Base-by-base conservation (phyloP, 768 basidiomycete species). In the Russula compacta region DNA sequence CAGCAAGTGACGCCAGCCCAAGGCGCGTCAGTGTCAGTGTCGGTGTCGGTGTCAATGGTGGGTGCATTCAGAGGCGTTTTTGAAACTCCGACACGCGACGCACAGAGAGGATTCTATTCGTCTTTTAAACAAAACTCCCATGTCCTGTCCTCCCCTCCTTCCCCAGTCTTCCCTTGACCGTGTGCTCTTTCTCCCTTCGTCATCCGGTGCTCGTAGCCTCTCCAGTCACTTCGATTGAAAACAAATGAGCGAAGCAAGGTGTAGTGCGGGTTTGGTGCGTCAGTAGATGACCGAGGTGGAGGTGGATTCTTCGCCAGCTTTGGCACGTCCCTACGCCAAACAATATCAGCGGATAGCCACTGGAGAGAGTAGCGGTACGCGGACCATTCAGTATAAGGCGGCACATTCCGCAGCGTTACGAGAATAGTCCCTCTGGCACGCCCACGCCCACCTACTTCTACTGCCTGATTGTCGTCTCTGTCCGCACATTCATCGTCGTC, bases 191-290 rank as follows among this genome's bases (percentile, higher is more conserved):
- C 91, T 6, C 95, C 95, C 69, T 93, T 88, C 3, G 95, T 97
- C 85, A 95, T 88, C n/a, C 91, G 77, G 71, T 98, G 95, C 67
- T 86, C 86, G 67, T 98, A 98, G 1, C 91, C 92, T 51, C 80
- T 82, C 84, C 92, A 98, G 0, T 75, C 64, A 10, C 71, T 71
- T 44, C 89, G 77, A 44, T 83, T 75, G 69, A 98, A 98, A 17
- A 71, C 76, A 71, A 95, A 98, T 0, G 92, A 95, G 33, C 90
- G 81, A 17, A 92, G 71, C 11, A 87, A 78, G 2, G 72, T 79
- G 70, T 87, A 98, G 5, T 72, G 74, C 6, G 90, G 88, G 69
- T 86, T 88, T n/a, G 75, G 73, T 3, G 74, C 73, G 42, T 76
- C 74, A 47, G 77, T 79, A 3, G 74, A 69, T 14, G 74, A 71